Evolutionary conservation across 2,329 filamentous ascomycete species (phyloP), one percentile per base, ranked within the genome.

Genomic region (Colletotrichum sp.): DNA sequence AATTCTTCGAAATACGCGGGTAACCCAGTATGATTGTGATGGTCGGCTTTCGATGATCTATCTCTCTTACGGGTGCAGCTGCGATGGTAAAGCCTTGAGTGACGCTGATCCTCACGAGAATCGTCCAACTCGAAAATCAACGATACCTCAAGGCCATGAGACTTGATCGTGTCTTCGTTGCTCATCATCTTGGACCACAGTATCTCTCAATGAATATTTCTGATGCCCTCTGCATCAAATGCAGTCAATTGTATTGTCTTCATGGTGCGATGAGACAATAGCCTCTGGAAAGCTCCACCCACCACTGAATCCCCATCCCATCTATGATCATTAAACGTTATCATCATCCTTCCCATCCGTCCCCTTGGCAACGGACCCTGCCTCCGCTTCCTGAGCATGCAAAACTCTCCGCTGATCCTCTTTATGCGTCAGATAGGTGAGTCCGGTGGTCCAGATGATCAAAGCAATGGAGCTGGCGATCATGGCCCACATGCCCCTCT

Each of bases 401-500:
- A 76, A 1, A 8, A 76, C 64, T n/a, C 70, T 64, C n/a, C 74
- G 57, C 70, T 65, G 39, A 9, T 65, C 70, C 24, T 76, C 75
- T n/a, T 39, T 57, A 13, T 66, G 66, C 32, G 75, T 85, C 78
- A 89, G 83, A 79, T 86, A 90, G 2, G 89, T 85, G 57, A 93
- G 81, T 2, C 87, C 86, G 0, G 83, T 88, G 1, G 90, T 91
- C 93, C 93, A 94, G 2, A 92, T 78, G 0, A 86, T 87, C 80
- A 94, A 83, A 3, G 89, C 89, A 69, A 93, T 90, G 26, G 88
- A 92, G 9, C 88, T 88, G 3, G 88, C 92, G 80, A 95, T 93
- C 93, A 94, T 94, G 5, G 93, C 92, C 89, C 91, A 94, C 92
- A 94, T 93, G n/a, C 93, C 93, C 74, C 88, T 88, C 88, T 92